These are phyloP conservation scores for Calonectria pseudoturangicola DNA, from an alignment of 2,329 filamentous ascomycete species.

Conservation along the genomic window DNA sequence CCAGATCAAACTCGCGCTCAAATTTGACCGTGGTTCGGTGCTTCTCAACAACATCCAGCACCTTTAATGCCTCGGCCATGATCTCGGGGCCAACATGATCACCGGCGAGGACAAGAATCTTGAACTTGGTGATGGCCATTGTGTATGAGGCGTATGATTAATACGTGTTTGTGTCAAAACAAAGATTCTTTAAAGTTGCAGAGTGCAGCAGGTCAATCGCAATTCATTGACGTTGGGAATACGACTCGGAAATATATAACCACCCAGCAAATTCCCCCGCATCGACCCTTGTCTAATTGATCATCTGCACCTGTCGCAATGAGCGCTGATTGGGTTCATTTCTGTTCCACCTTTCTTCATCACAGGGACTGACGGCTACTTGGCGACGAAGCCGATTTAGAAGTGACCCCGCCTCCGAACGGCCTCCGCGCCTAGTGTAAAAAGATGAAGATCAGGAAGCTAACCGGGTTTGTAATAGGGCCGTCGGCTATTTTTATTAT, in stretches of 20 bases:
- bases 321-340: background rate
- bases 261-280: constrained; percentile 24
- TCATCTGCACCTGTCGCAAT: constrained; percentile 18
- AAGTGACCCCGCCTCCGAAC: background rate
- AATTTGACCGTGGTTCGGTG: constrained; percentile 57
- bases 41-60: constrained; percentile 64
- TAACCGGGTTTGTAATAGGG: background rate
- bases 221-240: constrained; percentile 4
- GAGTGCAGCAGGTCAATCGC: background rate
- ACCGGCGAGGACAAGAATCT: constrained; percentile 66
- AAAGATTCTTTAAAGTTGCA: background rate
- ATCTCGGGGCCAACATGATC: constrained; percentile 70
- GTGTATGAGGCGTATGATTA: background rate
- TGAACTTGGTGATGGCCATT: constrained; percentile 45
- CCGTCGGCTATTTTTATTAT: no score
- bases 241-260: constrained; percentile 24
- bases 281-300: constrained; percentile 7
- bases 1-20: constrained; percentile 53
- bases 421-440: background rate
- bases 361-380: background rate
- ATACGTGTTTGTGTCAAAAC: background rate
- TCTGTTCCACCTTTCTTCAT: background rate
- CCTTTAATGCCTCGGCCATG: constrained; percentile 66
- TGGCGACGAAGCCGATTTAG: background rate
- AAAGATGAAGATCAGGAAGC: background rate